Base-by-base conservation (phyloP, 805 yeast genomes). In the Saccharomycopsis sp. region DNA sequence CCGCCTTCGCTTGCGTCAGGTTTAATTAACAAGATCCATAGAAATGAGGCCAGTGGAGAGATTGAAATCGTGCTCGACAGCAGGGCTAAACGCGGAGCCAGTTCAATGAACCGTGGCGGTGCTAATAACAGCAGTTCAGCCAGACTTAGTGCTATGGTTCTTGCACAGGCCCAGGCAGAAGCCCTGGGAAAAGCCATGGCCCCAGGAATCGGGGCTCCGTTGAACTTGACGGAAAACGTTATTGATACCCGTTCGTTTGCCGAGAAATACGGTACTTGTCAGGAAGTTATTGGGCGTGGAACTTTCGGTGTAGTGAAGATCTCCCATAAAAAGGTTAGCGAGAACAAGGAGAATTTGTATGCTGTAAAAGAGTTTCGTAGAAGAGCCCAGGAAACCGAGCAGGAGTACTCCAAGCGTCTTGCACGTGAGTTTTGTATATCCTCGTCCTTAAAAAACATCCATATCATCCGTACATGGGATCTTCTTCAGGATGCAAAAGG, bases 241-340 rank as follows among this genome's bases (percentile, higher is more conserved):
- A 53, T 65, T 55, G 82, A 77, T 66, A 67, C 74, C 41, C 67
- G 83, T 53, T 82, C 92, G 8, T 87, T 93, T 70, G 86, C 84
- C 7, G 92, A 91, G 65, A 88, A 92, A 69, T 93, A 93, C 70
- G 99, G 99, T 50, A 80, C 87, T 56, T 93, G 98, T 70, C 97
- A 90, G 72, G 98, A 93, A 70, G 89, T 92, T 53, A 82, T 94
- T 63, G 99, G 99, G 24, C 81, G 88, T 55, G 98, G 98, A 20
- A 85, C 97, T 0, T 93, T 88, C 75, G 99, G 99, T 19, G 89
- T 90, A 52, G 98, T 93, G 20, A 78, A 97, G 61, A 82, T 94
- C 3, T 81, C 96, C 3, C 97, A 92, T 75, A 86, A 86, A 69
- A 83, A 81, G 66, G 64, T 73, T 8, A 66, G 64, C 14, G 67